Evolutionary conservation across 73 alveolate genomes (phyloP), one percentile per base, ranked within the genome.

Genomic region (Paramecium biaurelia): DNA sequence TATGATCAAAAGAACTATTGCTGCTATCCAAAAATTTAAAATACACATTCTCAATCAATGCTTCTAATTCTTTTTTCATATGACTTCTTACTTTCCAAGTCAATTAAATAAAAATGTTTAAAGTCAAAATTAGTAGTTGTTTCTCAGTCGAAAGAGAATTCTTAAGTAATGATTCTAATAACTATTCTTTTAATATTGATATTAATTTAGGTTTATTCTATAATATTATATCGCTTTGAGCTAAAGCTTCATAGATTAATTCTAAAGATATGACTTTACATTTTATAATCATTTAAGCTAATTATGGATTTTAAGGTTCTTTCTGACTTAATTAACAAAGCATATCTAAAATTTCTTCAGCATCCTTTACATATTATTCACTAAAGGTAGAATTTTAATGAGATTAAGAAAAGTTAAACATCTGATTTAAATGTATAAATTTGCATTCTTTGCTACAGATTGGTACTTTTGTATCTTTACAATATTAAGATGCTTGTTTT

Each of bases 211-310:
- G 94, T 85, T 97, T 96, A 49, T 92, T 92, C 41, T 84, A 76
- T 76, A 98, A 95, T 35, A 96, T 88, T 42, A 96, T 70, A 35
- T 98, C 99, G 63, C 98, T 98, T 70, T 95, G 95, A 57, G 95
- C 98, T 57, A 98, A 92, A 38, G 97, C 99, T 45, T 94, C 97
- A 43, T 93, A 92, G 47, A 98, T 97, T 70, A 97, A 92, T 92
- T 98, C 99, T 41, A 98, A 95, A 18, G 99, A 95, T 30, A 97
- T 74, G 15, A 96, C 95, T 93, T 97, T 98, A 68, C 96, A 95
- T 93, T 95, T 92, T 85, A 95, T 57, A 30, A 49, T 37, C 57
- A 70, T 89, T 18, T 88, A 63, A 24, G 63, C 34, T 23, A 58
- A 21, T 85, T 43, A 34, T 43, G 67, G 74, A 57, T 89, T 70